phyloP scores from a whole-genome alignment of 163 green algal genomes.

The Chlamydomonas reinhardtii region DNA sequence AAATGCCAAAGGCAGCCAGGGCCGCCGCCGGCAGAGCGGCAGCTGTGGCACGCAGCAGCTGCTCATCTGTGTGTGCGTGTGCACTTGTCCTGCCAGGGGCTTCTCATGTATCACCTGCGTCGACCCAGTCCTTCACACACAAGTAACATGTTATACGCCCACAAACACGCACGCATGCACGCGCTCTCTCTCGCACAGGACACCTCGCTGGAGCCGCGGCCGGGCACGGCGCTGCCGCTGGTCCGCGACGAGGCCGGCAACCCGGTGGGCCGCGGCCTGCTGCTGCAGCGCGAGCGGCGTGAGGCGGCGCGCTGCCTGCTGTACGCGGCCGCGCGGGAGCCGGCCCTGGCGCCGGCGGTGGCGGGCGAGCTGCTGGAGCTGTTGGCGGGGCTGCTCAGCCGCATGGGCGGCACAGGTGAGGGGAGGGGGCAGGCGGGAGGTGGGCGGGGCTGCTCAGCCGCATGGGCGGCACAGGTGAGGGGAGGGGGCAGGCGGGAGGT shows the following conservation, averaged over 20 bases:
- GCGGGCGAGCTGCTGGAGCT: slow-evolving; percentile 69
- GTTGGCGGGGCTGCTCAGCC: slow-evolving; percentile 40
- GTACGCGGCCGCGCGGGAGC: slow-evolving; percentile 64
- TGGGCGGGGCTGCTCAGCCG: background rate
- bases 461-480: slow-evolving; percentile 37
- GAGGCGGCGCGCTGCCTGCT: slow-evolving; percentile 67
- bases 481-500: background rate
- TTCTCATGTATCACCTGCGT: too few relatives aligned
- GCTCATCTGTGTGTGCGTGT: too few relatives aligned
- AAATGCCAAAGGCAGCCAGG: too few relatives aligned
- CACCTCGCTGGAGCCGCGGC: slow-evolving; percentile 55
- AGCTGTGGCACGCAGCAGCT: too few relatives aligned
- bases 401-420: slow-evolving; percentile 37
- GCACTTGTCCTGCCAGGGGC: too few relatives aligned
- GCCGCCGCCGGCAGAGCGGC: too few relatives aligned
- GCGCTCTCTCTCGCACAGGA: too few relatives aligned
- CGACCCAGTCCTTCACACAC: too few relatives aligned
- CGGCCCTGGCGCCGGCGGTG: slow-evolving; percentile 54
- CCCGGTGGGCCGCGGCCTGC: slow-evolving; percentile 45
- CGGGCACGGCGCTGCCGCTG: slow-evolving; percentile 41
- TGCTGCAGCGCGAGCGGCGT: slow-evolving; percentile 65
- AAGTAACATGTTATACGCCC: too few relatives aligned
- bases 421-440: background rate
- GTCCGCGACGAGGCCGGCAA: slow-evolving; percentile 65
- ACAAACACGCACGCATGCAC: too few relatives aligned